Evolutionary conservation across 1,284 basidiomycete genomes (phyloP).

Genomic region (Paramarasmius palmivorus): DNA sequence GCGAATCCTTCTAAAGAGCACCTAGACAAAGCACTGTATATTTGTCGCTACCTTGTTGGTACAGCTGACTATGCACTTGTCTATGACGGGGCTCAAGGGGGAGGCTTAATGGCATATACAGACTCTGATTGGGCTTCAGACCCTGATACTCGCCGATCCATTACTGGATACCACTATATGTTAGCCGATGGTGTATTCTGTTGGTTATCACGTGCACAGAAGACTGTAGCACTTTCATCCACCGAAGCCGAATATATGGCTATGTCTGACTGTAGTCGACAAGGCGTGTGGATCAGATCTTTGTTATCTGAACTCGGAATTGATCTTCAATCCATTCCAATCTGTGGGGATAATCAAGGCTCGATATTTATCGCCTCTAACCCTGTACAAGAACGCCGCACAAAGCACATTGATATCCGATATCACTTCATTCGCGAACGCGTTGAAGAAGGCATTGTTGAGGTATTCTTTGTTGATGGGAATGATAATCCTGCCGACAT

Average conservation of each 20-base stretch:
- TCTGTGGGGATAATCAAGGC: conserved; percentile 37
- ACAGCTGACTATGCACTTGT: conserved; percentile 21
- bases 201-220: conserved; percentile 28
- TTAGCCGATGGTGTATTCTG: conserved; percentile 19
- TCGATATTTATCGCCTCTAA: conserved; percentile 32
- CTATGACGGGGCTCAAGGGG: conserved; percentile 18
- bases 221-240: conserved; percentile 27
- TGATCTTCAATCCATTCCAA: background rate
- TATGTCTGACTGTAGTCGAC: conserved; percentile 20
- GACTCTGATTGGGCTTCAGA: conserved; percentile 30
- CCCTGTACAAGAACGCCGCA: conserved; percentile 24
- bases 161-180: conserved; percentile 23
- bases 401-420: conserved; percentile 43
- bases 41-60: conserved; percentile 24
- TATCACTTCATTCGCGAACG: conserved; percentile 36
- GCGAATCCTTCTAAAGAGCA: conserved; percentile 24
- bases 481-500: conserved; percentile 27
- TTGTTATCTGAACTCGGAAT: conserved; percentile 24
- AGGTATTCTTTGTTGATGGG: conserved; percentile 17
- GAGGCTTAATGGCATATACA: conserved; percentile 11
- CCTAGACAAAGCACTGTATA: conserved; percentile 21
- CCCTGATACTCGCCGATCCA: conserved; percentile 16
- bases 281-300: conserved; percentile 12
- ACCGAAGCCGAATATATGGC: conserved; percentile 36
- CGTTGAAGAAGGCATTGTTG: conserved; percentile 20